Evolutionary conservation across 2,329 filamentous ascomycete species (phyloP), one percentile per base, ranked within the genome.

Genomic region (Sclerotinia subarctica): DNA sequence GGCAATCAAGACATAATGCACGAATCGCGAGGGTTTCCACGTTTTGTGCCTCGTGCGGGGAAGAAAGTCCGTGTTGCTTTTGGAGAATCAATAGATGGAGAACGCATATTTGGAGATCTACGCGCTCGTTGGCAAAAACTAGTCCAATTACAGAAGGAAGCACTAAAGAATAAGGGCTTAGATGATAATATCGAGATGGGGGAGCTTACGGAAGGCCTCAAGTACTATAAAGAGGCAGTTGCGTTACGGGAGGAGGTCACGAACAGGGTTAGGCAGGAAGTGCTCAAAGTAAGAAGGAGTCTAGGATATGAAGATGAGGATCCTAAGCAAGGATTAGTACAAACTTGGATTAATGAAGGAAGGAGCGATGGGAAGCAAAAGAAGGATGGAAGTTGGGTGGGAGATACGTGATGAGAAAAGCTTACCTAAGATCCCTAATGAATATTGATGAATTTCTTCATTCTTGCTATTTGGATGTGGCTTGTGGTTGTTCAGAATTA

Each of bases 1-100:
- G 95, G 95, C 38, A 91, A 91, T 21, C 91, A 97, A 77, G 81
- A 90, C 69, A 84, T 97, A 73, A 97, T 98, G 94, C 86, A 92
- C 74, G 94, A 98, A 79, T 85, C 88, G 68, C 86, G 95, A 57
- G 80, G 80, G 2, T 97, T 89, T 74, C 95, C 94, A 0, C 87
- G 92, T 17, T 95, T 92, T 75, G 74, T 96, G 19, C 95, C 95
- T 1, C 86, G 94, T 3, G 80, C 88, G 15, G 88, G 90, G 64
- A 90, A 92, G 73, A 84, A 83, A 8, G 82, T 97, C 63, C 86
- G 83, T 59, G 83, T 97, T 63, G 89, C 88, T 1, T 94, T 97
- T 78, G 95, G 95, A 29, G 88, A 94, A 68, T 86, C 86, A 21
- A 83, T 96, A 0, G 89, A 96, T 75, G 83, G 85, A 0, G 91